A percentile compares a stretch with the other conserved stretches of the same genome.
These are phyloP conservation scores for Camellia granthamiana DNA, from an alignment of 148 eudicot species.

Conservation along the genomic window DNA sequence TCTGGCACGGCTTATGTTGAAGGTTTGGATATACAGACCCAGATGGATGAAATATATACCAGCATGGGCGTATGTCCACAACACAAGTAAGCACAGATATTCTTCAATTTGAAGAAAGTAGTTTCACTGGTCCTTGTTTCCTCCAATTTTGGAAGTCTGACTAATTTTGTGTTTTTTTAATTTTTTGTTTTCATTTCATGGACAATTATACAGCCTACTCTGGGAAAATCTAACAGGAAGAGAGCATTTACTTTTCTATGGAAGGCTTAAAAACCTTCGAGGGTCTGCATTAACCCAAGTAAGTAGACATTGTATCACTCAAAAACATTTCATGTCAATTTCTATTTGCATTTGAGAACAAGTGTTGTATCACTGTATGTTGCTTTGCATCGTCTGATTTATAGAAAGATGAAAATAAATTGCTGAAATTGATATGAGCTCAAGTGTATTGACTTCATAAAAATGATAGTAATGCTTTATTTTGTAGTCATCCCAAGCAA, in stretches of 20 bases:
- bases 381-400: background rate
- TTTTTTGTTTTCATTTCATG: constrained; percentile 5
- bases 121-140: constrained; percentile 3
- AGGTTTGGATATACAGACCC: constrained; percentile 63
- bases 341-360: background rate
- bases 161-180: background rate
- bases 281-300: constrained; percentile 68
- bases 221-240: constrained; percentile 91
- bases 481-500: background rate
- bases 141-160: background rate
- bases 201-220: constrained; percentile 53
- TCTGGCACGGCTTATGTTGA: constrained; percentile 79
- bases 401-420: background rate
- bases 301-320: constrained; percentile 15
- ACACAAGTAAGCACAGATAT: constrained; percentile 62
- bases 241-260: constrained; percentile 91
- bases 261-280: constrained; percentile 88
- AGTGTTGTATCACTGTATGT: background rate
- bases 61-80: constrained; percentile 99
- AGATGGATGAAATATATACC: constrained; percentile 76
- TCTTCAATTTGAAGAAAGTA: background rate
- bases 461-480: too few relatives aligned
- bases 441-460: too few relatives aligned
- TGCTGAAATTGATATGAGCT: too few relatives aligned
- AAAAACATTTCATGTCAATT: background rate